phyloP scores from a whole-genome alignment of 352 stramenopile species.

The Phytophthora tubulina region DNA sequence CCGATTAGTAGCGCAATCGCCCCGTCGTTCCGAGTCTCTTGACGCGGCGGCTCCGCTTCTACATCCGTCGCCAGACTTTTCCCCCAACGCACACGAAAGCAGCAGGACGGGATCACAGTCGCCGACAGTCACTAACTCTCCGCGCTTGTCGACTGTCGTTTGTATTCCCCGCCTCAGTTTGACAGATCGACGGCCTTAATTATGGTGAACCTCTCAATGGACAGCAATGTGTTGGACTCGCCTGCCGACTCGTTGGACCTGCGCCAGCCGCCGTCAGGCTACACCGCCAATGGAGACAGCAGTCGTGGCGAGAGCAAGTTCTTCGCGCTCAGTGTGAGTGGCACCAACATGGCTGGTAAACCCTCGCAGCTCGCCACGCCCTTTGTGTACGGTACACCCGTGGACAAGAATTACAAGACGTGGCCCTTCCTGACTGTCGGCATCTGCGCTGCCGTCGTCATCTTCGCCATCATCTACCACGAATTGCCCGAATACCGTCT shows the following conservation, averaged over 20 bases:
- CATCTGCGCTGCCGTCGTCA: conserved; percentile 55
- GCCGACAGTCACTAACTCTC: conserved; percentile 16
- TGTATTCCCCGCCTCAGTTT: conserved; percentile 21
- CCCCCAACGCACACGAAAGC: background rate
- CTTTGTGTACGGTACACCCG: conserved; percentile 80
- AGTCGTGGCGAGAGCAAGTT: conserved; percentile 69
- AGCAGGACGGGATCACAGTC: conserved; percentile 1
- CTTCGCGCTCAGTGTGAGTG: conserved; percentile 77
- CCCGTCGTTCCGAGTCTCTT: conserved; percentile 26
- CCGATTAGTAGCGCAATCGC: conserved; percentile 36
- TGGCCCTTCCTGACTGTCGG: conserved; percentile 78
- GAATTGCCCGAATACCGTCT: conserved; percentile 78
- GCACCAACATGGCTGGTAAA: conserved; percentile 53
- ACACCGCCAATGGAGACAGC: conserved; percentile 41
- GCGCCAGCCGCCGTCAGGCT: conserved; percentile 34
- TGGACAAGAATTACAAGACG: conserved; percentile 85
- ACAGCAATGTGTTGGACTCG: conserved; percentile 54
- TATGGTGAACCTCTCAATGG: conserved; percentile 62
- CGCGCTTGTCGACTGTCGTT: background rate
- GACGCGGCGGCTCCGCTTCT: conserved; percentile 28
- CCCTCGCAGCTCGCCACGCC: conserved; percentile 63
- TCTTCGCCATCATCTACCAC: conserved; percentile 79
- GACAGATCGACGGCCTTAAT: conserved; percentile 4
- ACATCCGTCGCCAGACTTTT: conserved; percentile 30
- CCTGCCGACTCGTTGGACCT: conserved; percentile 45